A percentile compares a stretch with the other conserved stretches of the same genome.
Conservation (phyloP, 768 basidiomycete genomes). For the Lentinula sp. region DNA sequence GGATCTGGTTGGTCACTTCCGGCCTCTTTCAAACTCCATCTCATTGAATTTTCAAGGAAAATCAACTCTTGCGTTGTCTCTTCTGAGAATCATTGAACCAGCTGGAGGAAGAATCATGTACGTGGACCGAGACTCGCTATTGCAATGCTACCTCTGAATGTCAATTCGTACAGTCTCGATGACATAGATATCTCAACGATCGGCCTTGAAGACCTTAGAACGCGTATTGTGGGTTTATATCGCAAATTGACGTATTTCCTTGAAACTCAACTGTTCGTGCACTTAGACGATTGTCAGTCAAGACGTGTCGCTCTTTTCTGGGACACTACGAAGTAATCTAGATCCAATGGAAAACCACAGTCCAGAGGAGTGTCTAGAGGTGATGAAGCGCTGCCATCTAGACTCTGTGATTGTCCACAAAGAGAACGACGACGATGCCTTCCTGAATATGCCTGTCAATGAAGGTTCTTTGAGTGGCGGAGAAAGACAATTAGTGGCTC, state of each 20-base stretch:
- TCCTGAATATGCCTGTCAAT: slow-evolving; percentile 58
- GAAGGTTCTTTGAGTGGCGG: slow-evolving; percentile 69
- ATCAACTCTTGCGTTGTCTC: slow-evolving; percentile 49
- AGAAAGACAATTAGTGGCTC: slow-evolving; percentile 68
- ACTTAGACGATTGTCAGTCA: slow-evolving; percentile 65
- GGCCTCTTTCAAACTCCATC: neutral
- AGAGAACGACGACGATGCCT: slow-evolving; percentile 24
- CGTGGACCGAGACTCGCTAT: slow-evolving; percentile 10
- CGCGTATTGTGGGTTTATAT: slow-evolving; percentile 40
- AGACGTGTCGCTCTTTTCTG: slow-evolving; percentile 70
- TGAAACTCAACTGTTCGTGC: neutral
- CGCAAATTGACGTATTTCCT: neutral
- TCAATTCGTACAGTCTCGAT: slow-evolving; percentile 42
- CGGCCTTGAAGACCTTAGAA: slow-evolving; percentile 64
- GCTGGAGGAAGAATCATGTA: slow-evolving; percentile 52
- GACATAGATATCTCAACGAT: slow-evolving; percentile 63
- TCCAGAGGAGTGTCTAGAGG: slow-evolving; percentile 56
- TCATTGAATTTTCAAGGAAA: slow-evolving; percentile 30
- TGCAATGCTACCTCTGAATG: neutral
- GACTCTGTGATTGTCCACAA: slow-evolving; percentile 34
- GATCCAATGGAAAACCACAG: slow-evolving; percentile 60
- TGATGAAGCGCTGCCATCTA: slow-evolving; percentile 61
- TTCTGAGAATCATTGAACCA: slow-evolving; percentile 61
- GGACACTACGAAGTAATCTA: slow-evolving; percentile 66
- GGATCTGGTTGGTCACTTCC: slow-evolving; percentile 43